Evolutionary conservation across 352 stramenopile species (phyloP), one percentile per base, ranked within the genome.

Genomic region (Phytophthora crassamura): DNA sequence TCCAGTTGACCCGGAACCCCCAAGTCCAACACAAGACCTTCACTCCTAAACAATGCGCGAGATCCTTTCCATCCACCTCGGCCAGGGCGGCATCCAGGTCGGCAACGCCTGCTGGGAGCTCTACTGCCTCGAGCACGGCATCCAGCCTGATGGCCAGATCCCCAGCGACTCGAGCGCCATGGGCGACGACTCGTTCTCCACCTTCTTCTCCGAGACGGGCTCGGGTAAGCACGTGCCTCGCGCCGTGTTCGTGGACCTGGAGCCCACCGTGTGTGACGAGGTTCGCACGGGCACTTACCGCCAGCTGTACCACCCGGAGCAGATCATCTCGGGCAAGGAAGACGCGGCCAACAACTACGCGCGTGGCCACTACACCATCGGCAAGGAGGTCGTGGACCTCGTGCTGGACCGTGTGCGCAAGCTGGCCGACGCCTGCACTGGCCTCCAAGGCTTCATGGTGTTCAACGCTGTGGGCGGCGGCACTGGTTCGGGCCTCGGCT

Each of bases 271-370:
- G 18, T 98, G 96, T 72, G 97, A 99, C 71, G 95, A 99, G 86
- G 95, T 99, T 49, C 93, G 97, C 69, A 94, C 86, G 39, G 97
- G 97, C 66, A 97, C 93, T 9, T 99, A 99, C 88, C 81, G 93
- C 61, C 91, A 98, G 69, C 78, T 99, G 33, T 99, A 99, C 84
- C 97, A 99, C 74, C 97, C 97, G n/a, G 97, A 99, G 70, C 96
- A 99, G 78, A 98, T 99, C 77, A 99, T 99, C 73, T 98, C 89
- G 39, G 97, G 97, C 75, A 99, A 99, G 84, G 96, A 99, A 76
- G 96, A 98, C 74, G 96, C 95, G 1, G 89, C 88, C 28, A 97
- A 97, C 82, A 97, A 93, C 75, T 93, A 91, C 41, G 96, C 95
- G 50, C 94, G 94, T 77, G 96, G 96, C 51, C 95, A 99, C 82